A percentile compares a stretch with the other conserved stretches of the same genome.
Evolutionary conservation across 2,329 filamentous ascomycete genomes (phyloP).

Genomic region (Fusarium buxicola): DNA sequence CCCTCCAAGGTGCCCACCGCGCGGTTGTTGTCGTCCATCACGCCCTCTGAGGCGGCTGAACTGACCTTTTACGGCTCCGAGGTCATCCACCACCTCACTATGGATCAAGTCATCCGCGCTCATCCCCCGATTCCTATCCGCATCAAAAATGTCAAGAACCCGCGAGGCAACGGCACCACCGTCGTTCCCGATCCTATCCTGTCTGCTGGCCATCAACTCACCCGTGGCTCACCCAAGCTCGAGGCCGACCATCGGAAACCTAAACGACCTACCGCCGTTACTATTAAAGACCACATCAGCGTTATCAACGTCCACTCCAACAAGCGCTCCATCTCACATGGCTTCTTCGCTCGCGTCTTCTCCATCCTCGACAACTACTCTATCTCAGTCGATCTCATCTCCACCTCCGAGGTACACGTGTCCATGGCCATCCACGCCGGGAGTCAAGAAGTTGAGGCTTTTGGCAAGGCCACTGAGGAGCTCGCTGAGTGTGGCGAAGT

Average conservation of each 20-base stretch:
- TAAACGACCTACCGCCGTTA: conserved; percentile 87
- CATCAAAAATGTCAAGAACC: conserved; percentile 94
- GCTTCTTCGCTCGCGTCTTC: conserved; percentile 95
- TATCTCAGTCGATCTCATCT: conserved; percentile 95
- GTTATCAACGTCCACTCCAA: conserved; percentile 99
- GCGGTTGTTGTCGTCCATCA: conserved; percentile 87
- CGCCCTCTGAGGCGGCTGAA: conserved; percentile 93
- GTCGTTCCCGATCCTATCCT: conserved; percentile 79
- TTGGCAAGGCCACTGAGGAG: conserved; percentile 76
- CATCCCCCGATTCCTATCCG: conserved; percentile 82
- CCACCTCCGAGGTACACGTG: conserved; percentile 95
- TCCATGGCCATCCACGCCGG: conserved; percentile 95
- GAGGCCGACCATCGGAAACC: conserved; percentile 61
- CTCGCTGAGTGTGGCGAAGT: conserved; percentile 87
- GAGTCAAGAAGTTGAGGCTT: conserved; percentile 69
- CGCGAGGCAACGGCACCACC: conserved; percentile 80
- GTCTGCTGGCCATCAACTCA: conserved; percentile 68
- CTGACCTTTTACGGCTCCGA: conserved; percentile 95
- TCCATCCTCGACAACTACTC: conserved; percentile 87
- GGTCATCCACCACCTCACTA: conserved; percentile 98
- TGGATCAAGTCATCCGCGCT: conserved; percentile 95
- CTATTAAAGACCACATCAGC: conserved; percentile 96
- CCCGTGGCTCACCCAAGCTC: conserved; percentile 59
- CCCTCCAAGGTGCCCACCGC: conserved; percentile 94
- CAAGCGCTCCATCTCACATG: conserved; percentile 94